Conservation (phyloP, 2,329 filamentous ascomycete species). For the Trichoderma hamatum region DNA sequence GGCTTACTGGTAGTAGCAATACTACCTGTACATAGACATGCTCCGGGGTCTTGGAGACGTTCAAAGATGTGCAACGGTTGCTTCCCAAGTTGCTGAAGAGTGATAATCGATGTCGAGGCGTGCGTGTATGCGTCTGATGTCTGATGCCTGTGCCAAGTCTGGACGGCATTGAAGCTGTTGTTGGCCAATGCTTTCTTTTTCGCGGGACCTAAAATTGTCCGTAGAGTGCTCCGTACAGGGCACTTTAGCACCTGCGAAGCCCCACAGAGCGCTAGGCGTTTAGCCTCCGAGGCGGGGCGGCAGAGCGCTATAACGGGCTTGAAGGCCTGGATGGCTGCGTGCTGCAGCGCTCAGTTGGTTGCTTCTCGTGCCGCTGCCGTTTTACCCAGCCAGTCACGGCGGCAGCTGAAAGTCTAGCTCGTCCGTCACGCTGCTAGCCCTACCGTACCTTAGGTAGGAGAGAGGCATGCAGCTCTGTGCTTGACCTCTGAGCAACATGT, state of each 20-base stretch:
- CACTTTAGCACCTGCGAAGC: neutral
- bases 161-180: neutral
- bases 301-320: constrained; percentile 2
- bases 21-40: neutral
- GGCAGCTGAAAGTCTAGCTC: neutral
- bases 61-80: neutral
- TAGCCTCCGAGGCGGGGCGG: constrained; percentile 18
- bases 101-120: neutral
- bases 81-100: neutral
- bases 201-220: constrained; percentile 1
- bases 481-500: neutral
- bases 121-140: neutral
- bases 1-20: neutral
- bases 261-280: constrained; percentile 4
- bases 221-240: neutral
- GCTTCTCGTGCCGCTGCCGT: neutral
- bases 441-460: neutral
- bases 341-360: constrained; percentile 9
- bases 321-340: neutral
- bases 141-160: neutral
- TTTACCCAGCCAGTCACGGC: constrained; percentile 21
- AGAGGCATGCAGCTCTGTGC: neutral
- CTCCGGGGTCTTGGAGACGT: neutral
- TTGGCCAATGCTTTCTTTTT: neutral
- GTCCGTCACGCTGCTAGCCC: neutral